Evolutionary conservation across 1,284 basidiomycete genomes (phyloP), one percentile per base, ranked within the genome.

Genomic region (Cutaneotrichosporon curvatum): DNA sequence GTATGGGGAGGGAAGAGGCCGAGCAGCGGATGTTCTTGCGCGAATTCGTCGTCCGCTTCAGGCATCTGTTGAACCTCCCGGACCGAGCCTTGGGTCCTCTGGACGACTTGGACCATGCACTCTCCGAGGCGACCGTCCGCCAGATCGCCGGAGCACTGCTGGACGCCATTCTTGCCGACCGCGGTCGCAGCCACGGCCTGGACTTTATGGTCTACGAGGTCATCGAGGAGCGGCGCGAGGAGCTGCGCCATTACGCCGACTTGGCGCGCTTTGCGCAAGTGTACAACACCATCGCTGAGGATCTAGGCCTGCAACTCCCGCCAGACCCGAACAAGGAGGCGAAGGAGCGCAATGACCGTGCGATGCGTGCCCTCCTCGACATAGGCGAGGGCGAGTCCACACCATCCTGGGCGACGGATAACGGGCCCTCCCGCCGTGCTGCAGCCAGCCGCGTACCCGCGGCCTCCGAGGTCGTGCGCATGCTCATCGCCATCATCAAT

Each of bases 81-180:
- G 67, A 67, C 30, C 51, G 67, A 40, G 51, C 56, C 7, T 51
- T 69, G 8, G 43, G 48, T n/a, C 47, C 57, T 1, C 42, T 69
- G 39, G 67, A 69, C 48, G 65, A 69, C 50, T 67, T 69, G 47
- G 67, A 69, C 50, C 53, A 65, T 23, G 59, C 65, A 3, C 43
- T 67, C 4, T 60, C 57, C 20, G 67, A 69, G 45, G 57, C 63
- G 3, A 62, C 53, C 18, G 64, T 67, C 4, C 48, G 64, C 21
- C 22, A 58, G 18, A 51, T 67, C 14, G 61, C 59, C 8, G 62
- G 63, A 14, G 59, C 60, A 2, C 48, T 69, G 55, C 47, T 69
- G 16, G 62, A 63, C 22, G 34, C 60, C 22, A 58, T 69, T 48
- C 46, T 37, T 45, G 46, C 56, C 11, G 43, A 48, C 22, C 4